phyloP scores from a whole-genome alignment of 208 protist species.

The Trypanosoma rangeli region DNA sequence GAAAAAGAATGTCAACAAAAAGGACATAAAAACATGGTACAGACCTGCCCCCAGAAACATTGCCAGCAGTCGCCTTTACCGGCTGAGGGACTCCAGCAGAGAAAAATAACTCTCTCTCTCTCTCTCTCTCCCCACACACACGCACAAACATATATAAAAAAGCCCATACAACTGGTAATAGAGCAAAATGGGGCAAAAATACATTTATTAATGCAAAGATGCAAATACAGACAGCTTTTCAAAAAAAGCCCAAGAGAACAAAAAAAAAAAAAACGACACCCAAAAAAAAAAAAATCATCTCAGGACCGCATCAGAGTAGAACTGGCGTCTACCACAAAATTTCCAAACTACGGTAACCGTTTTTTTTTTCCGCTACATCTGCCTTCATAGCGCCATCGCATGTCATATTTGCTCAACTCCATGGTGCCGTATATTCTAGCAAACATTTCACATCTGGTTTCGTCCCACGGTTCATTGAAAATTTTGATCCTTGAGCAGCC shows the following conservation, averaged over 20 bases:
- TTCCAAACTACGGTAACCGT: conserved; percentile 46
- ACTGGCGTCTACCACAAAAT: conserved; percentile 48
- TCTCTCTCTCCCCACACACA: neutral
- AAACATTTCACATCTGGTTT: conserved; percentile 39
- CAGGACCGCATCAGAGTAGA: conserved; percentile 6
- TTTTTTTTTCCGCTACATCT: conserved; percentile 50
- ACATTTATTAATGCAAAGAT: too few species aligned
- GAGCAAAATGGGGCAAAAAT: too few species aligned
- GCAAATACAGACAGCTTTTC: too few species aligned
- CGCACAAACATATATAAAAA: too few species aligned
- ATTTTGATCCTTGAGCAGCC: conserved; percentile 74
- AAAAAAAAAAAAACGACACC: conserved; percentile 23
- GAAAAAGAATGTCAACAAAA: neutral
- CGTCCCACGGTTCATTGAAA: conserved; percentile 57
- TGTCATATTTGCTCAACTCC: conserved; percentile 56
- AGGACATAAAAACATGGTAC: neutral
- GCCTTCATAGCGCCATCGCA: conserved; percentile 67
- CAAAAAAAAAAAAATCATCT: conserved; percentile 13
- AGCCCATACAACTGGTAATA: too few species aligned
- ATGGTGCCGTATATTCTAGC: conserved; percentile 62
- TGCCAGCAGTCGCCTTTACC: neutral
- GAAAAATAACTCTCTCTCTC: neutral
- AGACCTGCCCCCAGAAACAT: neutral
- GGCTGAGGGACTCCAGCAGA: neutral
- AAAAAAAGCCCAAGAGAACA: conserved; percentile 22